Conservation (phyloP, 2,329 filamentous ascomycete genomes). For the Aspergillus pseudoterreus region DNA sequence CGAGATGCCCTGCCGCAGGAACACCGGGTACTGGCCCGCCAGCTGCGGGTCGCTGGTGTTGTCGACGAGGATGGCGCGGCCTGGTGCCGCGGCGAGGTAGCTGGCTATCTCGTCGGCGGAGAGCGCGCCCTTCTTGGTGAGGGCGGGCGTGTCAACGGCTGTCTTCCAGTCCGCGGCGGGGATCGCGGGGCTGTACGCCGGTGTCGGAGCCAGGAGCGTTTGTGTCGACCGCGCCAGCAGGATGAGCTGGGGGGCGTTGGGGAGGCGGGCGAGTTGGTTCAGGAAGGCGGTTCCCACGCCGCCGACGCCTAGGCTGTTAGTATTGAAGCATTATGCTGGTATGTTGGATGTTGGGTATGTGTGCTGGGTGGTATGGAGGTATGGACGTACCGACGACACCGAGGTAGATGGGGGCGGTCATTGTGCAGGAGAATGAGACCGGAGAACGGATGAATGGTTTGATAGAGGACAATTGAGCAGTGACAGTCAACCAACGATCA, state of each 20-base stretch:
- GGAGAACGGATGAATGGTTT: background rate
- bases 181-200: conserved; percentile 60
- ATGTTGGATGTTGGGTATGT: background rate
- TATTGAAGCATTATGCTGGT: background rate
- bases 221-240: conserved; percentile 84
- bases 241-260: conserved; percentile 69
- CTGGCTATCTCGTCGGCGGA: conserved; percentile 67
- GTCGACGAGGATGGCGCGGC: conserved; percentile 81
- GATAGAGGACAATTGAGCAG: background rate
- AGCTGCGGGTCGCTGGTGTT: conserved; percentile 91
- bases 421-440: conserved; percentile 12
- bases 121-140: conserved; percentile 49
- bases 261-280: conserved; percentile 69
- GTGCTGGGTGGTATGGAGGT: background rate
- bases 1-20: conserved; percentile 77
- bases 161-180: conserved; percentile 55
- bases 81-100: conserved; percentile 73
- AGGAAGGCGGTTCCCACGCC: conserved; percentile 93
- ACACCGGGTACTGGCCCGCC: conserved; percentile 75
- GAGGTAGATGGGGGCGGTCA: conserved; percentile 40
- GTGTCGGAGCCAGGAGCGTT: conserved; percentile 71
- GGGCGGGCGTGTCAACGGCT: conserved; percentile 59
- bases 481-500: background rate
- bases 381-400: conserved; percentile 37
- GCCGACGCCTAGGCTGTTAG: conserved; percentile 64